Evolutionary conservation across 768 basidiomycete species (phyloP).

Genomic region (Austroboletus eburneus): DNA sequence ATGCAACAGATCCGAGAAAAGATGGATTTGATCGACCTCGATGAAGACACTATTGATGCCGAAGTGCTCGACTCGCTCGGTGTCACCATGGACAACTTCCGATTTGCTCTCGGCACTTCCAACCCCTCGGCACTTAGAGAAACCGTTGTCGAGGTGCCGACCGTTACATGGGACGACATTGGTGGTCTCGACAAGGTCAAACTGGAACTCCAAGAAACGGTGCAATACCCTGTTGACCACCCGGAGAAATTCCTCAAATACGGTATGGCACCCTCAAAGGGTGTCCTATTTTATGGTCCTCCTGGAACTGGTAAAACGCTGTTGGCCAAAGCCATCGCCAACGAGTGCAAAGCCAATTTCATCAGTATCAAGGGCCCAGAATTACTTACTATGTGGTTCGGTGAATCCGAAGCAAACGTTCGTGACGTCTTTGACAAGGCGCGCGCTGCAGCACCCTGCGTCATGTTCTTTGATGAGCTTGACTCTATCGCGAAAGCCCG

Average conservation of each 20-base stretch:
- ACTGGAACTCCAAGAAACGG: slow-evolving; percentile 97
- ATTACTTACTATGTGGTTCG: slow-evolving; percentile 99
- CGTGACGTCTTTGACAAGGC: slow-evolving; percentile 99
- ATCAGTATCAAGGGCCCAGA: slow-evolving; percentile 99
- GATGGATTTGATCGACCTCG: slow-evolving; percentile 96
- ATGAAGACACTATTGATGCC: slow-evolving; percentile 98
- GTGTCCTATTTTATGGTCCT: slow-evolving; percentile 99
- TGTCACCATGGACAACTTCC: slow-evolving; percentile 99
- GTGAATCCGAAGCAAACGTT: slow-evolving; percentile 99
- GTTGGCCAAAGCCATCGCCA: slow-evolving; percentile 97
- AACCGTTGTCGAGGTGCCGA: slow-evolving; percentile 98
- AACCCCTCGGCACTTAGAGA: slow-evolving; percentile 99
- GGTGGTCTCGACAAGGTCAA: slow-evolving; percentile 99
- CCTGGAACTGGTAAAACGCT: slow-evolving; percentile 99
- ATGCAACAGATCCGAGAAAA: slow-evolving; percentile 99
- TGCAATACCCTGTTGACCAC: slow-evolving; percentile 99
- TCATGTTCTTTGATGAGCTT: slow-evolving; percentile 99
- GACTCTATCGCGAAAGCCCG: slow-evolving; percentile 99
- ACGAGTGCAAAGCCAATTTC: slow-evolving; percentile 99
- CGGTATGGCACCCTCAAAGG: slow-evolving; percentile 99
- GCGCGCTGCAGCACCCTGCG: slow-evolving; percentile 96
- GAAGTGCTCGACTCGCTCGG: slow-evolving; percentile 98
- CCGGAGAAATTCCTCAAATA: slow-evolving; percentile 99
- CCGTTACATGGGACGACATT: slow-evolving; percentile 98
- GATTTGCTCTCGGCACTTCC: slow-evolving; percentile 94